Evolutionary conservation across 371 early-diverging fungal genomes (phyloP).

Genomic region (Mortierella sp.): DNA sequence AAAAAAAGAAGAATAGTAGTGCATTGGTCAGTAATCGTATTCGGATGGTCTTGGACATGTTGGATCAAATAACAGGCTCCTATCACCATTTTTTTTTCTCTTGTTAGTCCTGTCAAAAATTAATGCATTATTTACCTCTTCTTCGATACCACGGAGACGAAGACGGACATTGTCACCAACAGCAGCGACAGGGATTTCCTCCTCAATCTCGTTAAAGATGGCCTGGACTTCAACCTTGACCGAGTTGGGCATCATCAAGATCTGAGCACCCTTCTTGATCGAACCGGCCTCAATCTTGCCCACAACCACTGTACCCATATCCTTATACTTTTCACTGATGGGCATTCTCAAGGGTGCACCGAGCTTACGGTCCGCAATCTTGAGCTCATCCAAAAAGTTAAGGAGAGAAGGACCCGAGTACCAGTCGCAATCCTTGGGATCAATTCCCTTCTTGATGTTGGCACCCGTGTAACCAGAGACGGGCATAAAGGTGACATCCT

Average conservation of each 20-base stretch:
- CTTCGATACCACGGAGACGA: slow-evolving; percentile 90
- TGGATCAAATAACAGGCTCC: slow-evolving; percentile 8
- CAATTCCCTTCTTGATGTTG: slow-evolving; percentile 89
- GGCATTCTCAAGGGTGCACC: slow-evolving; percentile 65
- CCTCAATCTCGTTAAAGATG: slow-evolving; percentile 84
- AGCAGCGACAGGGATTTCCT: slow-evolving; percentile 77
- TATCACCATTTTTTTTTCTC: too few relatives aligned
- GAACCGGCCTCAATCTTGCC: slow-evolving; percentile 97
- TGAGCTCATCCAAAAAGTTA: slow-evolving; percentile 82
- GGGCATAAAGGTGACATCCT: slow-evolving; percentile 90
- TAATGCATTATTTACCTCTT: slow-evolving; percentile 74
- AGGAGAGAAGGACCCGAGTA: slow-evolving; percentile 94
- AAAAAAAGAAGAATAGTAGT: too few relatives aligned
- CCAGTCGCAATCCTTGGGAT: slow-evolving; percentile 74
- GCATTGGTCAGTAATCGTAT: background rate
- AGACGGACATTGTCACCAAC: slow-evolving; percentile 95
- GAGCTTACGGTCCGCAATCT: slow-evolving; percentile 66
- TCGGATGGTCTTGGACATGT: background rate
- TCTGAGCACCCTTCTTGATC: slow-evolving; percentile 82
- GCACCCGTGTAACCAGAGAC: slow-evolving; percentile 97
- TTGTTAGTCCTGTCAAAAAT: too few relatives aligned
- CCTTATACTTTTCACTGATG: slow-evolving; percentile 31
- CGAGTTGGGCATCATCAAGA: slow-evolving; percentile 94
- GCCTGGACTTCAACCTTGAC: slow-evolving; percentile 79
- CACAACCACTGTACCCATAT: slow-evolving; percentile 26